phyloP scores from a whole-genome alignment of 805 yeast genomes.

The Kodamaea kaohsiungensis region DNA sequence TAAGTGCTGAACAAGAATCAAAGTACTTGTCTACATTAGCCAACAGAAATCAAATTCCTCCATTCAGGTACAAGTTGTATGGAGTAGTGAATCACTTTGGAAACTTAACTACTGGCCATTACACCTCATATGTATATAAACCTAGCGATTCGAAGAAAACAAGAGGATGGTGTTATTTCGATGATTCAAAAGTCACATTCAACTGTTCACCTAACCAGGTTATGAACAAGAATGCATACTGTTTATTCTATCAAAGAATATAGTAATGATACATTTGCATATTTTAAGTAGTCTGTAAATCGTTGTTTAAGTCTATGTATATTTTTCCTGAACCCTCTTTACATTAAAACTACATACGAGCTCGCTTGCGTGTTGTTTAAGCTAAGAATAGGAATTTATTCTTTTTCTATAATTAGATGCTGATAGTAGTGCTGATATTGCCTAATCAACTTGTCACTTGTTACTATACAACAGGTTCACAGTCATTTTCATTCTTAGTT shows the following conservation, averaged over 20 bases:
- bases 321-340: too few species aligned
- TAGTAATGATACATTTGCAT: conserved; percentile 2
- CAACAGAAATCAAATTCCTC: conserved; percentile 70
- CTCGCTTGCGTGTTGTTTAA: too few species aligned
- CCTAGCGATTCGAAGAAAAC: conserved; percentile 38
- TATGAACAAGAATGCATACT: conserved; percentile 75
- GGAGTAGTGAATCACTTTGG: conserved; percentile 89
- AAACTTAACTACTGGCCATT: conserved; percentile 82
- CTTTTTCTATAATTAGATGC: background rate
- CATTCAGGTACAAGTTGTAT: conserved; percentile 72
- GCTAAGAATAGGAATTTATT: too few species aligned
- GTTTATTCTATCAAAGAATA: conserved; percentile 64
- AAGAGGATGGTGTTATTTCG: conserved; percentile 79
- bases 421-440: too few species aligned
- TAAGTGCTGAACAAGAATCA: conserved; percentile 45
- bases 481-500: conserved; percentile 11
- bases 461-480: background rate
- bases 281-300: background rate
- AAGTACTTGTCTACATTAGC: conserved; percentile 53
- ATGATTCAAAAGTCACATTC: conserved; percentile 68
- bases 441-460: background rate
- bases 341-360: too few species aligned
- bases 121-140: conserved; percentile 77
- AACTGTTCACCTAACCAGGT: conserved; percentile 54
- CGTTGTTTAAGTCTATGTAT: too few species aligned